These are phyloP conservation scores for Neocatenulostroma microsporum DNA, from an alignment of 2,329 filamentous ascomycete species.

Conservation along the genomic window DNA sequence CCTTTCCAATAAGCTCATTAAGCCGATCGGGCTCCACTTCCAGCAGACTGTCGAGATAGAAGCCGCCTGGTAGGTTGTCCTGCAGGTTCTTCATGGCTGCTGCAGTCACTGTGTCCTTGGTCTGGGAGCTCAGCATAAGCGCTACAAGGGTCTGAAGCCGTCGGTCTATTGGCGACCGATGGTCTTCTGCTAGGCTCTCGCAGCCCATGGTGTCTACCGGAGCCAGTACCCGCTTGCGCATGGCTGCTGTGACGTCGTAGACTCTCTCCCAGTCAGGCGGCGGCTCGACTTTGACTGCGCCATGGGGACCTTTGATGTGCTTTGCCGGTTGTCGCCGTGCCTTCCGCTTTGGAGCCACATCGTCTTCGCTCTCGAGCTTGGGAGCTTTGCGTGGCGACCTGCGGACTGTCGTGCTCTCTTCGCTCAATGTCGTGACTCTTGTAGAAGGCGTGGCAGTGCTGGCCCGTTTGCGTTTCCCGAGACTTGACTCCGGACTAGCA, in stretches of 20 bases:
- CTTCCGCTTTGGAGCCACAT: constrained; percentile 12
- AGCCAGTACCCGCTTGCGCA: constrained; percentile 65
- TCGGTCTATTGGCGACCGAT: constrained; percentile 47
- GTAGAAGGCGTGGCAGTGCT: constrained; percentile 1
- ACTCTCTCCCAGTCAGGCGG: constrained; percentile 78
- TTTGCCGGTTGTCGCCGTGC: constrained; percentile 26
- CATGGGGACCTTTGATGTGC: constrained; percentile 26
- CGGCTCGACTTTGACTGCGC: constrained; percentile 34
- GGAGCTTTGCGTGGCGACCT: constrained; percentile 24
- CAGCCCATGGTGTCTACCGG: constrained; percentile 98
- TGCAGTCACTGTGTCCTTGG: constrained; percentile 84
- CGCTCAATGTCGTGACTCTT: background rate
- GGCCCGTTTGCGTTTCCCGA: constrained; percentile 20
- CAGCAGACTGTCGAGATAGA: constrained; percentile 72
- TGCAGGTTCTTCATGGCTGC: constrained; percentile 74
- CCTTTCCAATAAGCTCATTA: constrained; percentile 70
- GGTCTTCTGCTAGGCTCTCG: constrained; percentile 60
- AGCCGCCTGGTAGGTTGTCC: constrained; percentile 56
- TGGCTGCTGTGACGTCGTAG: constrained; percentile 67
- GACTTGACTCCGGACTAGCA: background rate
- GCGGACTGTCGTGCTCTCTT: constrained; percentile 7
- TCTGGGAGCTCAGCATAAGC: constrained; percentile 87
- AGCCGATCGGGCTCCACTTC: constrained; percentile 57
- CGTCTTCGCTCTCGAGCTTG: constrained; percentile 15
- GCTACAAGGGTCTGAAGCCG: constrained; percentile 81